These are phyloP conservation scores for Linnemannia hyalina DNA, from an alignment of 192 early-diverging fungal species.

Conservation along the genomic window DNA sequence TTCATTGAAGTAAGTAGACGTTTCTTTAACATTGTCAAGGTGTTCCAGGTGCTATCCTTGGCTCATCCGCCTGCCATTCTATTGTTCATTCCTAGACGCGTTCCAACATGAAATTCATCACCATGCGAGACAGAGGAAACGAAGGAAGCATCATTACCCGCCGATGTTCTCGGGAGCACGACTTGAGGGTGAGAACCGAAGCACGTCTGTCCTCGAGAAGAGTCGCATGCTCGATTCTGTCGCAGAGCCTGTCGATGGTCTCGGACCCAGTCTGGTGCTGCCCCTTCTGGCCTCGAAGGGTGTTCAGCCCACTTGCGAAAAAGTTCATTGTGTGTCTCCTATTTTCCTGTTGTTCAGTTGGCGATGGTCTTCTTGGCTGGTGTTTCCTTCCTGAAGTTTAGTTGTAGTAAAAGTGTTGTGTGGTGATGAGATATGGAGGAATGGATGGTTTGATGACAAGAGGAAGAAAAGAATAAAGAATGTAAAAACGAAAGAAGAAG, in stretches of 20 bases:
- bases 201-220: conserved; percentile 92
- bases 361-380: background rate
- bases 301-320: conserved; percentile 68
- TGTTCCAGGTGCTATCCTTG: background rate
- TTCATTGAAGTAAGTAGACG: background rate
- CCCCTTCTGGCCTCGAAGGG: conserved; percentile 73
- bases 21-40: background rate
- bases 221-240: conserved; percentile 85
- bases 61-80: background rate
- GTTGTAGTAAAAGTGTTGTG: background rate
- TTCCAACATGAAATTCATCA: background rate
- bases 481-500: background rate
- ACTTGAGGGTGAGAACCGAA: conserved; percentile 88
- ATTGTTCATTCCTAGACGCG: background rate
- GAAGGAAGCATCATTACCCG: conserved; percentile 60
- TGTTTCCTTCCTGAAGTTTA: background rate
- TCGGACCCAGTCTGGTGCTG: conserved; percentile 75
- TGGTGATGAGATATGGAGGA: background rate
- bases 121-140: background rate
- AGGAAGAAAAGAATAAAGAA: background rate
- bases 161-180: conserved; percentile 87
- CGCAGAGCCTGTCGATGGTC: conserved; percentile 87
- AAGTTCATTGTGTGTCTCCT: conserved; percentile 70
- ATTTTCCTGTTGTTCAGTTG: background rate
- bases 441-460: background rate